Evolutionary conservation across 2,329 filamentous ascomycete genomes (phyloP), one percentile per base, ranked within the genome.

Genomic region (Fusarium sp.): DNA sequence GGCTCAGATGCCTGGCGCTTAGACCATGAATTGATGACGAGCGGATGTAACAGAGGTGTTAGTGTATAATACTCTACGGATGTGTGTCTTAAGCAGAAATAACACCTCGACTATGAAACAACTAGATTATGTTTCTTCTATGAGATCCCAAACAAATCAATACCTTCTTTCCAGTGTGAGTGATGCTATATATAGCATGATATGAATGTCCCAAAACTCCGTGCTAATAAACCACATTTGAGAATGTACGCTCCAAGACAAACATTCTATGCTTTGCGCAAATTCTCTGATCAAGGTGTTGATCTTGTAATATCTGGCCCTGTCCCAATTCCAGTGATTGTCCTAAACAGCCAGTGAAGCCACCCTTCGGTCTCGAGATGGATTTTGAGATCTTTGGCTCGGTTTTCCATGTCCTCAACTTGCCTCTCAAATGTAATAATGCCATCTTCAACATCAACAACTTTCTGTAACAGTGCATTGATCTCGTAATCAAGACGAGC

Each of bases 401-500:
- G 82, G 40, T 79, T 83, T 82, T 92, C 92, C 49, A 93, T 85
- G 55, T 92, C 90, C 45, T 86, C 82, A 2, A 96, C 92, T 77
- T 94, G 91, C 49, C 87, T 85, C 78, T 94, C 92, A 77, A 97
- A 97, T 65, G 94, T 91, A 12, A 81, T 82, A 1, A 97, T 88
- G 1, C 92, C 92, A 65, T 93, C 91, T 75, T 97, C 94, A 10
- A 97, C 92, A 75, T 98, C 95, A 72, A 92, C 86, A 11, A 97
- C 91, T 73, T 93, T 93, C 47, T 90, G 89, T 49, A 89, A 85
- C n/a, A 98, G 82, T 16, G 89, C 89, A 62, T 91, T 88, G 65
- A 97, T 90, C 82, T 97, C 95, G 78, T 98, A 98, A 74, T 98
- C 94, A 57, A 98, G 84, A 79, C 94, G 94, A 20, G 93, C 93